Base-by-base conservation (phyloP, 2,329 filamentous ascomycete genomes). In the Hymenoscyphus infarciens region DNA sequence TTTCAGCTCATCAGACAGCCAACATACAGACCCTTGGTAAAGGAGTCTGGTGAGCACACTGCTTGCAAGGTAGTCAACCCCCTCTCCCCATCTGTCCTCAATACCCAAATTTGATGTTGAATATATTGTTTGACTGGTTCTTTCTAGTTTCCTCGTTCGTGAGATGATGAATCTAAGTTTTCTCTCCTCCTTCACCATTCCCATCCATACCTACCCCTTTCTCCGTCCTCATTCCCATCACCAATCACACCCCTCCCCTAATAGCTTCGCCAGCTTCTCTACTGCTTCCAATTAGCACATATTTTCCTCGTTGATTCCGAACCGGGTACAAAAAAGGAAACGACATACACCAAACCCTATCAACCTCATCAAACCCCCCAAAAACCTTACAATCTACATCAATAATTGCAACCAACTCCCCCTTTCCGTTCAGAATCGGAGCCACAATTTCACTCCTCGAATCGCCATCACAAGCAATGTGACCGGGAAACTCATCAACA, bases 371-470 rank as follows among this genome's bases (percentile, higher is more conserved):
- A 68, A 93, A 93, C 0, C 90, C 89, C 15, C 82, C 76, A 59
- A 82, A 68, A 39, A 82, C 84, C 1, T 87, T 84, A 72, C 91
- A 94, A 74, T 95, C 91, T 27, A 94, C 80, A 71, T 95, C 91
- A 64, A 95, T 91, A 66, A 94, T 90, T 2, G 86, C 90, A 25
- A 90, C 86, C 5, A 89, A 77, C 67, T 71, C 7, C 68, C 71
- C 63, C 58, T 66, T 6, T 19, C n/a, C 42, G 11, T 25, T 49
- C 19, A 65, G 67, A 65, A 94, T 83, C 1, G 91, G 91, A 57
- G 94, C 90, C 19, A 95, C 91, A 73, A 95, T 87, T 79, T 95
- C 91, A 73, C 90, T 93, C 77, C 80, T 84, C 70, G 85, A 91
- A 62, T 85, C 87, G 3, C 84, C 83, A 74, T 95, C 91, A 74